Evolutionary conservation across 441 rosid genomes (phyloP).

Genomic region (Arabidopsis hybrid): DNA sequence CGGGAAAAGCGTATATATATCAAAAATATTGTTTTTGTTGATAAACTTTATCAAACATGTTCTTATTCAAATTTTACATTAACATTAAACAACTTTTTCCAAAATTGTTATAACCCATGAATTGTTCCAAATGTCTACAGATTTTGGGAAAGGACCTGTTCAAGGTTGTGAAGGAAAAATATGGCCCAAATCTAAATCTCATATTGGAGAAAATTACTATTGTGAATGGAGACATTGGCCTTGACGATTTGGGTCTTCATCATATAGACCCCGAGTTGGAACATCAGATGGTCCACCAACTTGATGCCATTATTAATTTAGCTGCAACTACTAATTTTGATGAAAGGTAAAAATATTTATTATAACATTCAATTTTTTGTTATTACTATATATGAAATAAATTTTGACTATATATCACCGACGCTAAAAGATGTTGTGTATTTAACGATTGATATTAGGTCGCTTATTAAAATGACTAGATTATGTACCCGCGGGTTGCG

Average conservation of each 20-base stretch:
- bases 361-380: neutral
- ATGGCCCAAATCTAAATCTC: constrained; percentile 52
- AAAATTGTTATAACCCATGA: neutral
- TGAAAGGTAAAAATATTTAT: constrained; percentile 57
- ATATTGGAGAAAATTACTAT: constrained; percentile 57
- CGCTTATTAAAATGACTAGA: neutral
- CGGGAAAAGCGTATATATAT: no score
- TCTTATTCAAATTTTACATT: no score
- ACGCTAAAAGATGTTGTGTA: neutral
- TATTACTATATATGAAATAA: neutral
- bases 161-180: constrained; percentile 61
- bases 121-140: constrained; percentile 38
- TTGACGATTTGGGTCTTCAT: constrained; percentile 60
- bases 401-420: neutral
- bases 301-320: constrained; percentile 68
- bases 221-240: constrained; percentile 69
- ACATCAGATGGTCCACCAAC: constrained; percentile 55
- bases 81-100: no score
- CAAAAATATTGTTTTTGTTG: no score
- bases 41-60: no score
- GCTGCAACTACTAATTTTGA: constrained; percentile 92
- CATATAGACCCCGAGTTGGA: constrained; percentile 48
- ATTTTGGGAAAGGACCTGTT: constrained; percentile 70
- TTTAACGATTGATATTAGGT: neutral
- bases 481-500: no score